Evolutionary conservation across 768 basidiomycete species (phyloP), one percentile per base, ranked within the genome.

Genomic region (Pluteus cervinus): DNA sequence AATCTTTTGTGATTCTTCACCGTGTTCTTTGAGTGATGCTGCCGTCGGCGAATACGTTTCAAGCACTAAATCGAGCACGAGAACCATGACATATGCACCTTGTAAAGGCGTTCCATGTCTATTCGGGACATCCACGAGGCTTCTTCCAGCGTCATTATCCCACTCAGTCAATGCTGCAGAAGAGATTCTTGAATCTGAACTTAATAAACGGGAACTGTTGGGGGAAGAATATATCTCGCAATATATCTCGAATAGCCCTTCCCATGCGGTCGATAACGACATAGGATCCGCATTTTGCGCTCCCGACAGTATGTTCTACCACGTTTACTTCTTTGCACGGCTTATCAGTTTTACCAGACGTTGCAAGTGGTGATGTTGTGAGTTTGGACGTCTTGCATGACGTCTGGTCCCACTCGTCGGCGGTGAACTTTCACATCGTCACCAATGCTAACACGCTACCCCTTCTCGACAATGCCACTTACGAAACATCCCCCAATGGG

Each of bases 201-300:
- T 42, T 24, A 50, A 43, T 24, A 66, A 66, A 36, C 46, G 52
- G 6, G 35, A 45, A 14, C 28, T 37, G 9, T 47, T 80, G 15
- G 66, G 65, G 9, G 50, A 55, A 18, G 48, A 56, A 17, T 49
- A 50, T 15, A 56, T 51, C 32, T 29, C 44, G 11, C 52, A 66
- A 46, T 78, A 76, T 48, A 43, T 72, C 25, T 42, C 50, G 2
- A 60, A 69, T 52, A 57, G 78, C 18, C 63, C 67, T 17, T 76
- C 74, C 9, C 56, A 61, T 49, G 79, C 76, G 3, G 79, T 80
- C 4, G 79, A 83, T 56, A 67, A 70, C 5, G 48, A 61, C n/a
- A 44, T 51, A 3, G 53, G 55, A 7, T 79, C 76, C 22, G 63
- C 55, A 1, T 83, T 82, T 47, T 62, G 60, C 23, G 78, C 76